Percentiles rank a stretch among this genome's conserved stretches.
Conservation (phyloP, 495 filamentous ascomycete genomes). For the Talaromyces liani region DNA sequence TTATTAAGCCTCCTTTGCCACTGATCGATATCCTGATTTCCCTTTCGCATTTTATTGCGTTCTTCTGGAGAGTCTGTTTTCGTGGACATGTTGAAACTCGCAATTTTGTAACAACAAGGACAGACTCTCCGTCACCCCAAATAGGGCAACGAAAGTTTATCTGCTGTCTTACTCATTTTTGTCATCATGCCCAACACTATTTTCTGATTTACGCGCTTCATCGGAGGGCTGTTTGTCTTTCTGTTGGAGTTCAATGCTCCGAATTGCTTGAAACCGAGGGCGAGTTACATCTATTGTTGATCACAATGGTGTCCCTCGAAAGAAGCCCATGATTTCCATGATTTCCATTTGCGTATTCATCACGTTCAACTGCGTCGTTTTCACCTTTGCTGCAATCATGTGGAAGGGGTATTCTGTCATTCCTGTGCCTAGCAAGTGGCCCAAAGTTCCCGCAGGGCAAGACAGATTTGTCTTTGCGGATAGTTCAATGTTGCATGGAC, state of each 20-base stretch:
- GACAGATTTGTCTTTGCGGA: conserved; percentile 11
- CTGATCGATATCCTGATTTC: neutral
- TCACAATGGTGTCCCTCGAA: neutral
- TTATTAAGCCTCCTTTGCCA: neutral
- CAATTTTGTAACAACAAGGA: neutral
- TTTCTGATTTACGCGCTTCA: neutral
- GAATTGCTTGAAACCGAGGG: neutral
- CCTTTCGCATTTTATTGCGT: neutral
- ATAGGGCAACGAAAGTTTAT: neutral
- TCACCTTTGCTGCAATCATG: neutral
- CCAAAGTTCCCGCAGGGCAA: neutral
- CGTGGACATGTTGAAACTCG: neutral
- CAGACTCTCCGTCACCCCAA: neutral
- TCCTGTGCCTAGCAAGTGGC: neutral
- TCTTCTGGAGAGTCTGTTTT: neutral
- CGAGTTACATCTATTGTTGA: neutral
- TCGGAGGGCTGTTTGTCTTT: neutral
- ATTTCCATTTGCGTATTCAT: neutral
- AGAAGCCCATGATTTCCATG: neutral
- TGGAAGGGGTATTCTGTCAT: conserved; percentile 4
- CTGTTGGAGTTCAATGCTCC: neutral
- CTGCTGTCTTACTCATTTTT: neutral
- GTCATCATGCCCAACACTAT: neutral
- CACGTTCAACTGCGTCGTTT: neutral
- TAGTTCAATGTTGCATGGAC: conserved; percentile 13